These are phyloP conservation scores for Psidium friedrichsthalianum DNA, from an alignment of 345 rosid species.

Conservation along the genomic window DNA sequence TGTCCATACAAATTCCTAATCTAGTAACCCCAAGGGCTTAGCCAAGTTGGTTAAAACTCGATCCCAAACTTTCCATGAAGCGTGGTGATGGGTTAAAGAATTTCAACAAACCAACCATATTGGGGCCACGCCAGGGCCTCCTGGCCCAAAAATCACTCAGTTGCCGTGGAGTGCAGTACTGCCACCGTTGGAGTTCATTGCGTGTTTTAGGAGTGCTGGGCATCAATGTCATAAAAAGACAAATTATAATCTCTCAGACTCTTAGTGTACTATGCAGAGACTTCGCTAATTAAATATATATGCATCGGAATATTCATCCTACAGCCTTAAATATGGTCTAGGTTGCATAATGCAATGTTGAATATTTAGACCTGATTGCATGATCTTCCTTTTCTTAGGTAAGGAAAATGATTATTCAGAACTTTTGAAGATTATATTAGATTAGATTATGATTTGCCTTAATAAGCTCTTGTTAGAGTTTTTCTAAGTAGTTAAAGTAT, in stretches of 20 bases:
- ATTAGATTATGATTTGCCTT: background rate
- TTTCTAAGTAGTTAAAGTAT: background rate
- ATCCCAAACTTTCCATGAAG: background rate
- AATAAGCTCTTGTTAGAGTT: background rate
- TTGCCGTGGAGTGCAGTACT: background rate
- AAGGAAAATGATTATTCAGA: background rate
- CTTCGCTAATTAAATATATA: background rate
- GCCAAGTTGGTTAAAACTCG: background rate
- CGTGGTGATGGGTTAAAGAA: background rate
- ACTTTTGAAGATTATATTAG: background rate
- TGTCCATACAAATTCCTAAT: background rate
- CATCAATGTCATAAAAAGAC: background rate
- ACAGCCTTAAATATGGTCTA: background rate
- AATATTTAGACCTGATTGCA: background rate
- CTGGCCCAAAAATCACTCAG: background rate
- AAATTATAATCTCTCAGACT: background rate
- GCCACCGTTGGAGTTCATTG: background rate
- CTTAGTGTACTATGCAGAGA: background rate
- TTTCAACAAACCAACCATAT: background rate
- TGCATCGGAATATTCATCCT: background rate
- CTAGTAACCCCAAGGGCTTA: background rate
- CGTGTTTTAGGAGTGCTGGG: background rate
- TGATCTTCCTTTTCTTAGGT: background rate
- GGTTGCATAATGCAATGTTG: background rate
- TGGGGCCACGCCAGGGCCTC: background rate